Evolutionary conservation across 1,284 basidiomycete species (phyloP), one percentile per base, ranked within the genome.

Genomic region (Jaminaea rosea): DNA sequence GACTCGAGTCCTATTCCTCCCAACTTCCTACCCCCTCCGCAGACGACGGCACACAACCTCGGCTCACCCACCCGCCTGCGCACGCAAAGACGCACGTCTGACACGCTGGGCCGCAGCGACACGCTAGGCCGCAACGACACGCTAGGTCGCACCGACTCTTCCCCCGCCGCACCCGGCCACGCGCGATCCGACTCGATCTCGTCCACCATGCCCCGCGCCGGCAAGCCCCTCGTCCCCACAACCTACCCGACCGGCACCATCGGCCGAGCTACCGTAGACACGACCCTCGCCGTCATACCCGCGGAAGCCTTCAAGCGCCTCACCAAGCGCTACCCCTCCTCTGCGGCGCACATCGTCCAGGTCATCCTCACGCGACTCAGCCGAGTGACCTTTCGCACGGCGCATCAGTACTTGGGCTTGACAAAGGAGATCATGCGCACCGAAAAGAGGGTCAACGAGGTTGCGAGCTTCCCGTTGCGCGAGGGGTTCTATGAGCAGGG

Each of bases 281-380:
- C 88, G 3, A 97, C 93, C 0, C 78, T 99, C 7, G 94, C 93
- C n/a, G 93, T 98, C 13, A 97, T 99, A 50, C 94, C 93, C 4
- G 92, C 93, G 1, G 90, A 96, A 72, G 94, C 93, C 3, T 99
- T 99, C 77, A 81, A 85, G 57, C 79, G 89, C 42, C 78, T 81
- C 26, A 97, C 92, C 0, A 88, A 90, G 75, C 91, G 93, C 72
- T 96, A 87, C 66, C 93, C 93, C 0, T 96, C 96, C 67, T 90
- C 94, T 1, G 88, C 90, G 19, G 91, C 92, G 1, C 90, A 97
- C 69, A 94, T 99, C 55, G 92, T 99, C 1, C 90, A 93, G 81
- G 91, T 96, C 31, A 94, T 96, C 59, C 78, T 99, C 47, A 93
- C 94, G 3, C 83, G 93, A 1, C 93, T 99, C 69, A 90, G 90